Percentiles rank a stretch among this genome's conserved stretches.
Evolutionary conservation across 2,329 filamentous ascomycete genomes (phyloP).

Genomic region (Fusarium duplospermum): DNA sequence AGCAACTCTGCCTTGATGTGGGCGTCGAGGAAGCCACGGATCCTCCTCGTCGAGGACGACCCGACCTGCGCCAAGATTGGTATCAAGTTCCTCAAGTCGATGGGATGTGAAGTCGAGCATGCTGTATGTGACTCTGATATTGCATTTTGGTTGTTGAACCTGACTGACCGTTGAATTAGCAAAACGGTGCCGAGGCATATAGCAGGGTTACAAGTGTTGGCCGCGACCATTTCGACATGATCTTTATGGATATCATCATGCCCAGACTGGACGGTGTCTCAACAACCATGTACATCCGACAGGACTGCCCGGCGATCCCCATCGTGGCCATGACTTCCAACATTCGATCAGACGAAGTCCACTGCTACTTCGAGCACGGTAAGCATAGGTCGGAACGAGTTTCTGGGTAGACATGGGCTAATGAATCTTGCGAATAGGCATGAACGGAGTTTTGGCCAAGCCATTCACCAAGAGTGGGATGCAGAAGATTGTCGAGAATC

Average conservation of each 20-base stretch:
- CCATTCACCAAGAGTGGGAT: constrained; percentile 93
- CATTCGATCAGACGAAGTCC: constrained; percentile 94
- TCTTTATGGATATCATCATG: constrained; percentile 97
- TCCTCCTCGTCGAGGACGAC: constrained; percentile 90
- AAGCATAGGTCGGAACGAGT: constrained; percentile 51
- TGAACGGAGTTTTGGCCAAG: constrained; percentile 97
- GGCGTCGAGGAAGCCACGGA: constrained; percentile 76
- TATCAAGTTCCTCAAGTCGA: constrained; percentile 73
- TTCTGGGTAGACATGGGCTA: constrained; percentile 18
- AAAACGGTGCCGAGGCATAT: constrained; percentile 90
- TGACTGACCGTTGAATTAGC: constrained; percentile 40
- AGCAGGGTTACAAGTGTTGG: constrained; percentile 75
- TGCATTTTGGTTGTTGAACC: background rate
- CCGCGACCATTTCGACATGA: constrained; percentile 69
- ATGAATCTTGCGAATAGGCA: constrained; percentile 67
- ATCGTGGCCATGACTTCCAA: constrained; percentile 99
- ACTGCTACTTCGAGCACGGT: constrained; percentile 98
- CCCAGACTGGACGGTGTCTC: constrained; percentile 95
- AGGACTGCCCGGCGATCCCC: constrained; percentile 83
- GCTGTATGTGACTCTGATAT: constrained; percentile 62
- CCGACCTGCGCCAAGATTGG: constrained; percentile 75
- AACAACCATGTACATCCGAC: constrained; percentile 90
- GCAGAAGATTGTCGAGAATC: constrained; percentile 87
- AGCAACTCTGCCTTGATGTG: constrained; percentile 60
- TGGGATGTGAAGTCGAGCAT: constrained; percentile 75